Base-by-base conservation (phyloP, 108 stramenopile genomes). In the Aurantiochytrium sp. region DNA sequence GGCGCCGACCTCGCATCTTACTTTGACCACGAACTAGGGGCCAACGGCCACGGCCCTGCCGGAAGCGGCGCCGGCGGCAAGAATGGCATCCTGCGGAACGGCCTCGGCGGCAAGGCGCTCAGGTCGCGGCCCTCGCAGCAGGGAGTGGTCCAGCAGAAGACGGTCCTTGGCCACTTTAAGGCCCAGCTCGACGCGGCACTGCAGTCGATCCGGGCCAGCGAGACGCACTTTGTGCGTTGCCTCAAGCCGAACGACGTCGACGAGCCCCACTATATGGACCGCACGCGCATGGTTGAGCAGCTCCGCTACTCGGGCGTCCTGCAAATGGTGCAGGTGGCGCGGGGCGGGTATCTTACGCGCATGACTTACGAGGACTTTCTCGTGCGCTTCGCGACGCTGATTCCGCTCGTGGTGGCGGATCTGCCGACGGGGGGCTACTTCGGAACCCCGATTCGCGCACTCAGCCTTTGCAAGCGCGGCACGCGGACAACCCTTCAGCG, bases 231-330 rank as follows among this genome's bases (percentile, higher is more conserved):
- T 89, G 68, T 93, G 24, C 89, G 93, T 37, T 92, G 93, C 85
- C 73, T 93, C 55, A 92, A 93, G 89, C 93, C 93, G 19, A 93
- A 93, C 69, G 97, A 97, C 85, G 92, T 94, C 32, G 89, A 96
- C 54, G 90, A 92, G 50, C 95, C 96, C 1, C 65, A 93, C 65
- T 87, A 88, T 54, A 95, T 97, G 86, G 92, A 96, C 73, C 86
- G 93, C 6, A 4, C n/a, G 48, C 87, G 87, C 17, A 8, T 69
- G 1, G 31, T 87, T 5, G 32, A 87, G 24, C 87, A 87, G 87
- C 87, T 87, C 24, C 50, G 41, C 32, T 87, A 69, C 54, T 52
- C 55, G 6, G 87, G 87, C 36, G 81, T 87, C 19, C 42, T 87
- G 0, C 55, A 37, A 22, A 45, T 39, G 30, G 88, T 86, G 24